Percentiles rank a stretch among this genome's conserved stretches.
phyloP scores from a whole-genome alignment of 306 rosid genomes.

The Elaeagnus macrophylla region DNA sequence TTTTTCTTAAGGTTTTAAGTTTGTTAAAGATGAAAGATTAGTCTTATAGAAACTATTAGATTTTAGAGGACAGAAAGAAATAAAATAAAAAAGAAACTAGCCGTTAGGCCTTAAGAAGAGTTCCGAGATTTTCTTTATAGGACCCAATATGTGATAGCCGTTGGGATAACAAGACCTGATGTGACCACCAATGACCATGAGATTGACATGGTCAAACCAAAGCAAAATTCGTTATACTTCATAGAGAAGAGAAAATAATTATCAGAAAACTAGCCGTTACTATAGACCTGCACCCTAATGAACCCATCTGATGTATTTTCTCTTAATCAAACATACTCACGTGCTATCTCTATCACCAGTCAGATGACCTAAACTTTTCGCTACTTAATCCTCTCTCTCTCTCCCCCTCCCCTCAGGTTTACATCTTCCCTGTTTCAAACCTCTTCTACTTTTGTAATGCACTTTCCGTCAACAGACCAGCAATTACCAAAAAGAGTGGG shows the following conservation, averaged over 20 bases:
- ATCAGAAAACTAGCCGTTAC: slow-evolving; percentile 61
- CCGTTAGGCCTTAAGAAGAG: too few relatives aligned
- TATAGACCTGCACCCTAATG: slow-evolving; percentile 24
- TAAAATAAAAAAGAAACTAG: too few relatives aligned
- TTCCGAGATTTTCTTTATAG: too few relatives aligned
- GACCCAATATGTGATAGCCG: too few relatives aligned
- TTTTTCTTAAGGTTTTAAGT: too few relatives aligned
- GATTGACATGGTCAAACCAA: slow-evolving; percentile 15
- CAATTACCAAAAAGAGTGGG: not conserved
- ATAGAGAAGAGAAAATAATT: not conserved
- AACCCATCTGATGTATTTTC: slow-evolving; percentile 35
- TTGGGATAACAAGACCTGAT: slow-evolving; percentile 32
- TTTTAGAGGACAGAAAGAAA: too few relatives aligned
- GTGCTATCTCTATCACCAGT: slow-evolving; percentile 28
- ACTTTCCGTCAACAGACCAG: not conserved
- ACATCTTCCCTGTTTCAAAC: slow-evolving; percentile 16
- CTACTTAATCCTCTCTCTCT: slow-evolving; percentile 23
- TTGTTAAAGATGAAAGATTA: too few relatives aligned
- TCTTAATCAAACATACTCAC: slow-evolving; percentile 31
- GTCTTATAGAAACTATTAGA: too few relatives aligned
- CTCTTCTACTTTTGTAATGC: not conserved
- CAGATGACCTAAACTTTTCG: slow-evolving; percentile 10
- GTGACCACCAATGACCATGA: slow-evolving; percentile 13
- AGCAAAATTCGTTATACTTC: not conserved
- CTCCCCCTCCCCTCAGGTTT: not conserved